phyloP scores from a whole-genome alignment of 768 basidiomycete species.

The Mycena haematopus region DNA sequence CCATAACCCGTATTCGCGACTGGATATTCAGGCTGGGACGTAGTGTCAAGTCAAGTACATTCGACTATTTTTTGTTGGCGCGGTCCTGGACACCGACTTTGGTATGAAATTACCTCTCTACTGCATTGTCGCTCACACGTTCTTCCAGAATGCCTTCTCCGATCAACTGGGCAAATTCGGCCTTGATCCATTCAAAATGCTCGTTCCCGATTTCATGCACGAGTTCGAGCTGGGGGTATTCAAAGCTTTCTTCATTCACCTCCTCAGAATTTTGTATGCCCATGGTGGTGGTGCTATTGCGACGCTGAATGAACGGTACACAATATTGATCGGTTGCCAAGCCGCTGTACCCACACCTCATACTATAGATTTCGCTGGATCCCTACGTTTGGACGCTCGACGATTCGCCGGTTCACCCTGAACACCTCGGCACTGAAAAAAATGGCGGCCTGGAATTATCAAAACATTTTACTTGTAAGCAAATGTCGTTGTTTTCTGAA shows the following conservation, averaged over 20 bases:
- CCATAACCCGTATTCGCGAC: constrained; percentile 30
- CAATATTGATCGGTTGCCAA: background rate
- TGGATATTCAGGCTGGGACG: constrained; percentile 33
- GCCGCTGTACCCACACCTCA: background rate
- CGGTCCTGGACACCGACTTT: constrained; percentile 36
- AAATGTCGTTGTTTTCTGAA: background rate
- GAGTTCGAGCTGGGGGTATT: constrained; percentile 39
- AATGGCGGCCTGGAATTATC: constrained; percentile 35
- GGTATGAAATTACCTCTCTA: constrained; percentile 29
- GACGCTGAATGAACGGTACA: background rate
- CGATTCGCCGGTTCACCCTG: constrained; percentile 32
- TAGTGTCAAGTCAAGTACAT: constrained; percentile 29
- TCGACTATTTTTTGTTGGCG: constrained; percentile 31
- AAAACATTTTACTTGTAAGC: constrained; percentile 37
- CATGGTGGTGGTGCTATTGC: background rate
- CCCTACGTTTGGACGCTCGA: constrained; percentile 16
- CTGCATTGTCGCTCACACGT: background rate
- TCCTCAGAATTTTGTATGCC: constrained; percentile 16
- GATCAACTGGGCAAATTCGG: constrained; percentile 8
- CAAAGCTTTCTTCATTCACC: constrained; percentile 35
- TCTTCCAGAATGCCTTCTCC: background rate
- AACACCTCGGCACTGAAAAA: constrained; percentile 34
- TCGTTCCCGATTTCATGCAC: constrained; percentile 34
- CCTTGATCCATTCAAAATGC: constrained; percentile 12
- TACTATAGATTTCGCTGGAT: constrained; percentile 13